Evolutionary conservation across 2,329 filamentous ascomycete species (phyloP), one percentile per base, ranked within the genome.

Genomic region (Elsinoe australis): DNA sequence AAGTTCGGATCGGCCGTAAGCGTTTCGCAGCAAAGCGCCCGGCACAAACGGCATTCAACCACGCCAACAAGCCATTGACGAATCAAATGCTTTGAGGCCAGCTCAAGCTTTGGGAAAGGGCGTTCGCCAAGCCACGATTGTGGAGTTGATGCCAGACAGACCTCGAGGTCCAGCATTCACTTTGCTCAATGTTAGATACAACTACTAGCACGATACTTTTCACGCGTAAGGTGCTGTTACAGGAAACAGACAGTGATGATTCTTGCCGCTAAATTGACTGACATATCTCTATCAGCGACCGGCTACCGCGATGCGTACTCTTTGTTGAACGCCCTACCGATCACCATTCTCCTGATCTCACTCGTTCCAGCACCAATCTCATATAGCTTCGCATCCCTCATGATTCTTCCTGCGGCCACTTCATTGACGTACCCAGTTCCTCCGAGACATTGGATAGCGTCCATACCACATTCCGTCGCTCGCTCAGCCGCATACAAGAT

Each of bases 351-450:
- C 55, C 92, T 75, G 44, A 98, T 83, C 70, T 98, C 92, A 52
- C 87, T 95, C 3, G 92, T 96, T 4, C 92, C 92, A 4, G 92
- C 92, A 1, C 92, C 92, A 63, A 98, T 96, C 69, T 96, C 92
- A 65, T 98, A 98, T 52, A 98, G 66, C 63, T 84, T 84, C 3
- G 80, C 80, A 67, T 84, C 80, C 60, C 92, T 70, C 57, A 96
- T 67, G 55, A 96, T 75, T 54, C 90, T 74, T 17, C 89, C 94
- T 0, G 87, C 89, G 0, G 87, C 83, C 70, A 96, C 87, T 69
- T 98, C 92, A 65, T 95, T 94, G 24, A 49, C 47, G 31, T 51
- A 51, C 1, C 90, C 90, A 79, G 90, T 96, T 0, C 90, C 92
- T 14, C 92, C 92, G 61, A 98, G 77, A 51, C 95, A 75, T 67